These are phyloP conservation scores for Phlebiopsis gigantea DNA, from an alignment of 768 basidiomycete genomes.

Conservation along the genomic window DNA sequence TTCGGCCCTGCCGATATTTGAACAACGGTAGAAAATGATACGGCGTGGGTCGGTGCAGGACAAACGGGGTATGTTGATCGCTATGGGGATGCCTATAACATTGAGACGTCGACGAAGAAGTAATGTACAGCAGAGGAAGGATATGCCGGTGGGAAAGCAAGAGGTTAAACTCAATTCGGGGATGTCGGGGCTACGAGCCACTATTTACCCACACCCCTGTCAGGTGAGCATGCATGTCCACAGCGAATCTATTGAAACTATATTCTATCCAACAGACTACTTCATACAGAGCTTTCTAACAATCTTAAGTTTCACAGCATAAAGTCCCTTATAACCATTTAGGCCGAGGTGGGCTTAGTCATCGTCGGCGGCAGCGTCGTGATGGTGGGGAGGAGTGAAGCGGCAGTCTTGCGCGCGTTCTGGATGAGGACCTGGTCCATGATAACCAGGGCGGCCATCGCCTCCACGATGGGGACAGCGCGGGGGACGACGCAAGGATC, in stretches of 20 bases:
- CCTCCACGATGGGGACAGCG: conserved; percentile 96
- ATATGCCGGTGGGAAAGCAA: background rate
- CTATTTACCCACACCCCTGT: background rate
- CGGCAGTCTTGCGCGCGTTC: conserved; percentile 72
- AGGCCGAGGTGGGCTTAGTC: conserved; percentile 49
- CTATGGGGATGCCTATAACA: background rate
- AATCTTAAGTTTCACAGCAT: background rate
- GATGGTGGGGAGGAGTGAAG: conserved; percentile 74
- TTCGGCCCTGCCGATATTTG: too few relatives aligned
- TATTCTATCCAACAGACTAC: background rate
- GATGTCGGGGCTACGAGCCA: too few relatives aligned
- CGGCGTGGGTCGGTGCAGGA: background rate
- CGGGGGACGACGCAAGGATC: conserved; percentile 98
- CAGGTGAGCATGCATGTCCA: background rate
- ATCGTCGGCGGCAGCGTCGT: conserved; percentile 91
- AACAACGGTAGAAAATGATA: too few relatives aligned
- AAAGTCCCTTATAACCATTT: background rate
- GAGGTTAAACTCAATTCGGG: background rate
- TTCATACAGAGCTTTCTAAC: background rate
- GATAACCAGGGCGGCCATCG: conserved; percentile 93
- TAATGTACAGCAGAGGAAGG: background rate
- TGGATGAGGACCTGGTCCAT: conserved; percentile 93
- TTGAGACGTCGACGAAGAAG: background rate
- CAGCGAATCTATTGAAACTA: background rate
- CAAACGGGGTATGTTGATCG: background rate